Evolutionary conservation across 176 grass and related monocot genomes (phyloP).

Genomic region (Typha latifolia): DNA sequence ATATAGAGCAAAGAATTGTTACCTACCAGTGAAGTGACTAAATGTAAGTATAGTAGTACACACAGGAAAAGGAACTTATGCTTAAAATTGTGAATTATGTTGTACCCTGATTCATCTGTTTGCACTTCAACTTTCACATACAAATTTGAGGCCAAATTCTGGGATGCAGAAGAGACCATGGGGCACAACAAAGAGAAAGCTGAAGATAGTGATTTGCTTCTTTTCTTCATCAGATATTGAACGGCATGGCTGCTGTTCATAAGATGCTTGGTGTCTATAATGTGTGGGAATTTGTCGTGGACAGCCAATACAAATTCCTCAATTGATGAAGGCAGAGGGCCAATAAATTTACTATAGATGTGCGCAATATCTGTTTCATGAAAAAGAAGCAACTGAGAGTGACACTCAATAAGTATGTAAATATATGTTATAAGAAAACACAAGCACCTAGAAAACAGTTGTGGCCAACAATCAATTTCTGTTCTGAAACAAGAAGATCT

Average conservation of each 20-base stretch:
- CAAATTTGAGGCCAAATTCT: constrained; percentile 20
- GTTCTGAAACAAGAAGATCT: constrained; percentile 81
- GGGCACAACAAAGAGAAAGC: constrained; percentile 72
- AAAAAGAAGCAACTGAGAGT: constrained; percentile 21
- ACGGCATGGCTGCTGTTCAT: constrained; percentile 39
- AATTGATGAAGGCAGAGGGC: constrained; percentile 74
- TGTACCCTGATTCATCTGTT: constrained; percentile 57
- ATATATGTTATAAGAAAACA: constrained; percentile 3
- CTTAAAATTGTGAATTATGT: constrained; percentile 22
- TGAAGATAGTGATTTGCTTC: constrained; percentile 89
- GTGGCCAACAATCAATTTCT: constrained; percentile 83
- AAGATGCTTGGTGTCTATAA: constrained; percentile 84
- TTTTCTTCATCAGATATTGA: constrained; percentile 58
- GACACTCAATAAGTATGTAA: neutral
- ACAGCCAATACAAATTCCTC: constrained; percentile 46
- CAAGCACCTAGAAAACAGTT: constrained; percentile 79
- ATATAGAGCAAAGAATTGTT: too few species aligned
- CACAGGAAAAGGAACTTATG: neutral
- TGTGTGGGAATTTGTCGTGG: constrained; percentile 62
- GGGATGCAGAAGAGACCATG: constrained; percentile 19
- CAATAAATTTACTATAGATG: constrained; percentile 80
- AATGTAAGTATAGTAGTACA: constrained; percentile 18
- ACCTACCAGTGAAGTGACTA: neutral
- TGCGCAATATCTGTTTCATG: constrained; percentile 72
- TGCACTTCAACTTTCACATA: constrained; percentile 61